phyloP scores from a whole-genome alignment of 352 stramenopile species.

The Pythium myriotylum region DNA sequence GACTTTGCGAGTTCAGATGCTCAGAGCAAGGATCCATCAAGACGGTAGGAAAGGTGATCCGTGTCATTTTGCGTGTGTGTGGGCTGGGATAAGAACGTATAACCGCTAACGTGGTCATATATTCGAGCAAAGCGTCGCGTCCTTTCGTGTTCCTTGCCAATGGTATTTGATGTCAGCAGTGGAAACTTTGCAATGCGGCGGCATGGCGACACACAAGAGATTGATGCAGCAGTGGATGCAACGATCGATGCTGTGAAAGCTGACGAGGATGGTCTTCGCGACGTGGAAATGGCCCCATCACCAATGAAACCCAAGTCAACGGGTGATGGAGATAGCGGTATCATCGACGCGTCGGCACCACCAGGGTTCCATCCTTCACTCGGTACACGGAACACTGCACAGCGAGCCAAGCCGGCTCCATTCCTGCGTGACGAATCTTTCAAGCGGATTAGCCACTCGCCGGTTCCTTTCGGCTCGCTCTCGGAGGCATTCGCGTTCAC shows the following conservation, averaged over 20 bases:
- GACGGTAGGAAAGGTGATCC: background rate
- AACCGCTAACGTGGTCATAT: constrained; percentile 9
- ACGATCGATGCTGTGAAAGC: constrained; percentile 25
- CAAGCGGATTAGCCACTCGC: constrained; percentile 38
- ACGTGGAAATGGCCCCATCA: constrained; percentile 31
- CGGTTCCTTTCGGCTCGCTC: constrained; percentile 58
- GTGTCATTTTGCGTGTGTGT: background rate
- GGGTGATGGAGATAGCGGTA: constrained; percentile 5
- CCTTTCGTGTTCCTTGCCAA: constrained; percentile 11
- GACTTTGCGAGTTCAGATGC: background rate
- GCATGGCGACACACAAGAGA: constrained; percentile 30
- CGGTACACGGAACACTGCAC: constrained; percentile 21
- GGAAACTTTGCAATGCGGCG: constrained; percentile 30
- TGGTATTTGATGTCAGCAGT: background rate
- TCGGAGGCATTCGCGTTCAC: constrained; percentile 49
- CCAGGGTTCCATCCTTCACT: constrained; percentile 22
- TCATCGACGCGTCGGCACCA: constrained; percentile 10
- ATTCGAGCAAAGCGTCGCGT: constrained; percentile 15
- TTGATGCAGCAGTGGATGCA: constrained; percentile 21
- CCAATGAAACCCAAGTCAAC: constrained; percentile 2
- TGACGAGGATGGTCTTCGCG: constrained; percentile 26
- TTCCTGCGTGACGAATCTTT: constrained; percentile 40
- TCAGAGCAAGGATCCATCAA: constrained; percentile 3
- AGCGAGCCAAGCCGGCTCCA: constrained; percentile 11
- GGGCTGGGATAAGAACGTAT: constrained; percentile 6